A percentile compares a stretch with the other conserved stretches of the same genome.
Conservation (phyloP, 2,329 filamentous ascomycete genomes). For the Ophiostoma piceae region DNA sequence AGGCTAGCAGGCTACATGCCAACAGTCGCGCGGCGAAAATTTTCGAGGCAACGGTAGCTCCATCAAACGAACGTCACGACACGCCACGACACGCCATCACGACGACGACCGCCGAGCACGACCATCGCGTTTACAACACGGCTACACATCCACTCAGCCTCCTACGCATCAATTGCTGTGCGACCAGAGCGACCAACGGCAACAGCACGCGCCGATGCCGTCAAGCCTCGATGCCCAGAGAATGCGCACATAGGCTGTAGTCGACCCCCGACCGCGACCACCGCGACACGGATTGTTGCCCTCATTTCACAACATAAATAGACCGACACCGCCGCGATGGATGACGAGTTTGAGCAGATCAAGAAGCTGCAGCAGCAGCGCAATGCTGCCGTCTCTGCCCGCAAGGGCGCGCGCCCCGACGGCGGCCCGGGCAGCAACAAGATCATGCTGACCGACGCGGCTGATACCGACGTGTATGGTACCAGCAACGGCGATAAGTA, state of each 20-base stretch:
- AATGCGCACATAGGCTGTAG: constrained; percentile 21
- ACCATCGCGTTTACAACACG: background rate
- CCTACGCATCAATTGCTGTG: background rate
- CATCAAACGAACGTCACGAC: background rate
- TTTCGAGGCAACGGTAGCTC: constrained; percentile 20
- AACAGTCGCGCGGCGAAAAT: constrained; percentile 21
- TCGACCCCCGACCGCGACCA: constrained; percentile 11
- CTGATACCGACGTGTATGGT: constrained; percentile 81
- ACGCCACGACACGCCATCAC: constrained; percentile 2
- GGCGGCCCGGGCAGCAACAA: constrained; percentile 56
- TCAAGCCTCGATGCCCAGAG: constrained; percentile 19
- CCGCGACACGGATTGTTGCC: background rate
- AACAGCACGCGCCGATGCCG: constrained; percentile 21
- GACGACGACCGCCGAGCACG: background rate
- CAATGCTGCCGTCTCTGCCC: constrained; percentile 70
- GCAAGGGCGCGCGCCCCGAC: constrained; percentile 76
- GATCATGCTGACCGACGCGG: constrained; percentile 76
- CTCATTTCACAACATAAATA: background rate
- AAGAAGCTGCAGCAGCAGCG: constrained; percentile 88
- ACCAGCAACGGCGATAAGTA: constrained; percentile 64
- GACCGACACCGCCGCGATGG: background rate
- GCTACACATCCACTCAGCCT: background rate
- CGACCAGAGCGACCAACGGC: background rate
- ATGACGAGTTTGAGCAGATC: constrained; percentile 72
- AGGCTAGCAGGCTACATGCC: constrained; percentile 2